These are phyloP conservation scores for Paramecium tetraurelia DNA, from an alignment of 73 alveolate species.

Conservation along the genomic window DNA sequence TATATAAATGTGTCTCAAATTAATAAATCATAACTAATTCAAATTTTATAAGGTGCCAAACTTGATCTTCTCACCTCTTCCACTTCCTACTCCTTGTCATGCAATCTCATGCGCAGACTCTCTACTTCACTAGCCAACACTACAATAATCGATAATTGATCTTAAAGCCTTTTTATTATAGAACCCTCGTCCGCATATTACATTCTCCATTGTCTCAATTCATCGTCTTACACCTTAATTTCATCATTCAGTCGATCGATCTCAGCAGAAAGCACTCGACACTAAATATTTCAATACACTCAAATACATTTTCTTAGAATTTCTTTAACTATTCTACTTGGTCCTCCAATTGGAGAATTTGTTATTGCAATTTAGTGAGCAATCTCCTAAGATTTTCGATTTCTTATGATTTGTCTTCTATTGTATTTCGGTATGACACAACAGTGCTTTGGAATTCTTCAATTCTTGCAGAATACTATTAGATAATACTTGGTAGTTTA, in stretches of 20 bases:
- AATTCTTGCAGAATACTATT: not conserved
- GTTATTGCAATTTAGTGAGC: not conserved
- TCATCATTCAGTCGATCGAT: not conserved
- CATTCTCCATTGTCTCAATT: conserved; percentile 12
- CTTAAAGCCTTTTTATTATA: not conserved
- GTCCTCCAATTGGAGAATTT: not conserved
- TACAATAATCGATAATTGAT: not conserved
- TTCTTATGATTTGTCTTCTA: not conserved
- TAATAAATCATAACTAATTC: not conserved
- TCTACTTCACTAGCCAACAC: not conserved
- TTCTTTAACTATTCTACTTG: not conserved
- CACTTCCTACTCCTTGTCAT: not conserved
- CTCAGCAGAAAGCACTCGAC: not conserved
- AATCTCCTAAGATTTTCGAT: not conserved
- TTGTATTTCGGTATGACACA: not conserved
- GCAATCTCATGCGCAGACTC: not conserved
- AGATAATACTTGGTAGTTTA: conserved; percentile 5
- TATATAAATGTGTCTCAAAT: not conserved
- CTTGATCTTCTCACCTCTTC: conserved; percentile 31
- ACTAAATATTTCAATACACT: not conserved
- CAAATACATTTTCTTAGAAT: not conserved
- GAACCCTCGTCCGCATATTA: conserved; percentile 40
- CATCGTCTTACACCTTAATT: not conserved
- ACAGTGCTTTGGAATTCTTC: not conserved
- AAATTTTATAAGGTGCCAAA: not conserved